These are phyloP conservation scores for Salvia rosmarinus DNA, from an alignment of 257 asterid species.

Conservation along the genomic window DNA sequence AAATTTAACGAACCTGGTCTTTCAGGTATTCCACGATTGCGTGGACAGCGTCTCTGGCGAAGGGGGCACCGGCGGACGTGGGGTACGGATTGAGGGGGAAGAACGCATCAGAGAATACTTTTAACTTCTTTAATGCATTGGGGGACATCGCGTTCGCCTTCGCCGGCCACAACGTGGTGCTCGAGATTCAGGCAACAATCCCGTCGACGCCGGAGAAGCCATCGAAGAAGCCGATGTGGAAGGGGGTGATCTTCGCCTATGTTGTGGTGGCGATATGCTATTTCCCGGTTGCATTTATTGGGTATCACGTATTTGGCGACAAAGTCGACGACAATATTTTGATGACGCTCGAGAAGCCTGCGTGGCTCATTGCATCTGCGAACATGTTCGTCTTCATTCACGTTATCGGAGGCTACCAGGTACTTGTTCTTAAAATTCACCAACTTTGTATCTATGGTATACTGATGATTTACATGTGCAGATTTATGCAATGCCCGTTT, in stretches of 20 bases:
- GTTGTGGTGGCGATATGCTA: slow-evolving; percentile 58
- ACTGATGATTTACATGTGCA: not conserved
- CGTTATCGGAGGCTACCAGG: slow-evolving; percentile 78
- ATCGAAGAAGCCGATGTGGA: slow-evolving; percentile 74
- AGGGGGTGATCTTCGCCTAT: slow-evolving; percentile 65
- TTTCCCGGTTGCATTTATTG: slow-evolving; percentile 60
- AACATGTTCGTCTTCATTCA: slow-evolving; percentile 71
- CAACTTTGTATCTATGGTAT: not conserved
- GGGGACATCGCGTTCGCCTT: slow-evolving; percentile 73
- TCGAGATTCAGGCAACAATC: slow-evolving; percentile 74
- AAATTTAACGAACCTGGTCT: not conserved
- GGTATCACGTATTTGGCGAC: slow-evolving; percentile 57
- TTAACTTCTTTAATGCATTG: slow-evolving; percentile 58
- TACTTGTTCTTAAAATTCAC: not conserved
- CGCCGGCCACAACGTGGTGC: slow-evolving; percentile 73
- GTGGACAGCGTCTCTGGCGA: slow-evolving; percentile 46
- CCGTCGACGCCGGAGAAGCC: slow-evolving; percentile 71
- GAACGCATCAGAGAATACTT: slow-evolving; percentile 28
- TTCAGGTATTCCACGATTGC: slow-evolving; percentile 60
- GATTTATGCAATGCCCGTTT: slow-evolving; percentile 67
- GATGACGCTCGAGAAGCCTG: slow-evolving; percentile 49
- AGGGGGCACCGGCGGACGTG: slow-evolving; percentile 39
- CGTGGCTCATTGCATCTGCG: slow-evolving; percentile 61
- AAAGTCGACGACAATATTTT: slow-evolving; percentile 58
- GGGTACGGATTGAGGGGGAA: slow-evolving; percentile 42